Evolutionary conservation across 1,284 basidiomycete genomes (phyloP), one percentile per base, ranked within the genome.

Genomic region (Melampsora larici-populina): DNA sequence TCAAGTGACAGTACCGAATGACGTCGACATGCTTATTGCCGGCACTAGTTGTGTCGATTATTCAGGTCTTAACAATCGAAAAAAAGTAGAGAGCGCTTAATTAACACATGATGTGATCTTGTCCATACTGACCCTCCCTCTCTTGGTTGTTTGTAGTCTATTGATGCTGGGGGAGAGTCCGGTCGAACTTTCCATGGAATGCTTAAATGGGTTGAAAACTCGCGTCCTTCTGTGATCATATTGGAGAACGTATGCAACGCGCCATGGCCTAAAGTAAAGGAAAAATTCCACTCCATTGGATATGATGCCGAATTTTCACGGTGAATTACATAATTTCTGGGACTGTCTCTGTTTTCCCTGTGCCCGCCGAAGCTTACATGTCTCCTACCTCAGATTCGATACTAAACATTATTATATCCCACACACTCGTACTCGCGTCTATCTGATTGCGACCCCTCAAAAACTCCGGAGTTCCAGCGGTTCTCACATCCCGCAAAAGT

Each of bases 11-110:
- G 94, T 97, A 0, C 94, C 94, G 0, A 93, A 93, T 21, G 89
- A 96, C 81, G 92, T 94, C 11, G 95, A 97, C 79, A 84, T 81
- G 81, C 78, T 82, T 78, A 88, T 97, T 74, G 94, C 94, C 0
- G 94, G 94, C 26, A 97, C 94, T 0, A 96, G 93, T 8, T 97
- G 94, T 80, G 94, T 97, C 80, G 95, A 97, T 84, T 97, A 96
- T 82, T 97, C 95, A 18, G 92, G 92, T 81, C 87, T 97, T 73
- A 97, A 97, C 85, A 96, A 93, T 81, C 89, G 92, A 83, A 94
- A 94, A 84, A 93, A 97, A 84, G 91, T 89, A 65, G 92, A 31
- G n/a, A 24, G 26, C 29, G 24, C 21, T 26, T 17, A 13, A 46
- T 46, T 18, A n/a, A 21, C 31, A 31, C 36, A 65, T 48, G 18